A percentile compares a stretch with the other conserved stretches of the same genome.
phyloP scores from a whole-genome alignment of 768 basidiomycete genomes.

The Leccinum fibrillosum region DNA sequence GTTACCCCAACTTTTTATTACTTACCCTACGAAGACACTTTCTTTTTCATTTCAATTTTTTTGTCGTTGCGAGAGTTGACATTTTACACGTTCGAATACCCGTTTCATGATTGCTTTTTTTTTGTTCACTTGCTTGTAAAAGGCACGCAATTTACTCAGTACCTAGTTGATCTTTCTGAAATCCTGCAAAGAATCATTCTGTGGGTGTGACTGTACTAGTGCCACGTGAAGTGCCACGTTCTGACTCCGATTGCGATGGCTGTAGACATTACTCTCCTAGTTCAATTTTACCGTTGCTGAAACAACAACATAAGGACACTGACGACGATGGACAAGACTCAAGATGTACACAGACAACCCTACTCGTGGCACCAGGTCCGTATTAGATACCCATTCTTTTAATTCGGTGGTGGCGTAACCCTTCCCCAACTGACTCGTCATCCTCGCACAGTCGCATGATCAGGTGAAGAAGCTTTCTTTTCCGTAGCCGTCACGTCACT shows the following conservation, averaged over 20 bases:
- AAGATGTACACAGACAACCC: constrained; percentile 34
- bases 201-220: constrained; percentile 5
- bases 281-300: constrained; percentile 9
- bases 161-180: constrained; percentile 12
- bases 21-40: constrained; percentile 16
- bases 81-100: constrained; percentile 25
- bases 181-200: constrained; percentile 1
- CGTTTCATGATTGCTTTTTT: constrained; percentile 16
- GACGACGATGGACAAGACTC: constrained; percentile 24
- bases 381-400: constrained; percentile 7
- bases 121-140: constrained; percentile 23
- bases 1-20: background rate
- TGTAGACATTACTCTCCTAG: constrained; percentile 7
- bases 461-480: constrained; percentile 49
- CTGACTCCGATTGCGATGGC: constrained; percentile 34
- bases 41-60: constrained; percentile 6
- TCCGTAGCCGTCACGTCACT: constrained; percentile 7
- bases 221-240: constrained; percentile 29
- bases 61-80: constrained; percentile 6
- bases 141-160: constrained; percentile 22
- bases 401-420: constrained; percentile 14
- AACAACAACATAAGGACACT: constrained; percentile 10
- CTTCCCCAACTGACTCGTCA: constrained; percentile 1
- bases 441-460: constrained; percentile 73
- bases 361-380: constrained; percentile 89